These are phyloP conservation scores for Psilocybe subaeruginosa DNA, from an alignment of 768 basidiomycete genomes.

Conservation along the genomic window DNA sequence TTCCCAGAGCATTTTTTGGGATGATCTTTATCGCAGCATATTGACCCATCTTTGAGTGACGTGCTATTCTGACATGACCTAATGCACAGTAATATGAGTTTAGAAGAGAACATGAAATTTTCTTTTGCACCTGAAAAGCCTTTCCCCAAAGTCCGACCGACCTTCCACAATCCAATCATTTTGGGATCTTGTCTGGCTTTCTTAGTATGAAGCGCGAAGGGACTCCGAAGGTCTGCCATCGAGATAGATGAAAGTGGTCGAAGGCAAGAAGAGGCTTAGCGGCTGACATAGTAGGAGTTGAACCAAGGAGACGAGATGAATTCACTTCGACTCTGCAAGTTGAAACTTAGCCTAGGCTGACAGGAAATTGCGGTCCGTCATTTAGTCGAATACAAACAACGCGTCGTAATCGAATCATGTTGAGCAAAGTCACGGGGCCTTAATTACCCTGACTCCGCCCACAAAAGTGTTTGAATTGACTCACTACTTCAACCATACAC, in stretches of 20 bases:
- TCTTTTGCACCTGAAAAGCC: slow-evolving; percentile 69
- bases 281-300: slow-evolving; percentile 24
- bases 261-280: slow-evolving; percentile 17
- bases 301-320: background rate
- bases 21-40: slow-evolving; percentile 96
- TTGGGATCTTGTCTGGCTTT: slow-evolving; percentile 48
- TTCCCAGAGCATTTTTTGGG: slow-evolving; percentile 70
- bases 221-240: slow-evolving; percentile 31
- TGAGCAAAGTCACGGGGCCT: slow-evolving; percentile 11
- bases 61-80: slow-evolving; percentile 92
- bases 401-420: slow-evolving; percentile 28
- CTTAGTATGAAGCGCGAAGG: slow-evolving; percentile 22
- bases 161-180: slow-evolving; percentile 81
- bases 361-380: background rate
- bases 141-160: slow-evolving; percentile 82
- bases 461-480: slow-evolving; percentile 2
- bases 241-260: slow-evolving; percentile 5
- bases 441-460: background rate
- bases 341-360: slow-evolving; percentile 4
- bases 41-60: slow-evolving; percentile 86
- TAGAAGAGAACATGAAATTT: background rate
- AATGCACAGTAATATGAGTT: background rate
- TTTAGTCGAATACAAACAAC: slow-evolving; percentile 25
- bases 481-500: background rate
- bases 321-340: background rate